Conservation (phyloP, 176 grass and related monocot species). For the Oryza glumipatula region DNA sequence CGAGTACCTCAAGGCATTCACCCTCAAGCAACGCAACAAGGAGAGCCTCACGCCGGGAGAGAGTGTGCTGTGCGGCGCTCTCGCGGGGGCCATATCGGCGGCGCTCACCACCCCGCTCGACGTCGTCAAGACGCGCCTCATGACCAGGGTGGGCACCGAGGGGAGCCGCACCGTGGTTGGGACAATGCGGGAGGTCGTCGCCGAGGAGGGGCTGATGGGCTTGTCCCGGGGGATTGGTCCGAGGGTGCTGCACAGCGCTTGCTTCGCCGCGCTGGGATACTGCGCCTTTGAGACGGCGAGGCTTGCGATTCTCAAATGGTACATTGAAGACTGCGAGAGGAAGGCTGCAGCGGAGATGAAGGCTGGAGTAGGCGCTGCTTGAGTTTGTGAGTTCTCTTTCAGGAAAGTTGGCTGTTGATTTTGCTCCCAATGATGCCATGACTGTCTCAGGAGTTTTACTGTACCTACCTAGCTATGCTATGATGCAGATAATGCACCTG, state of each 20-base stretch:
- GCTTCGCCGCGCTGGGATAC: constrained; percentile 86
- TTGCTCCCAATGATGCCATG: not conserved
- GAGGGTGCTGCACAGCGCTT: constrained; percentile 88
- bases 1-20: constrained; percentile 93
- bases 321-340: constrained; percentile 52
- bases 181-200: constrained; percentile 76
- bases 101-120: constrained; percentile 84
- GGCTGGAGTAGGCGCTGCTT: constrained; percentile 13
- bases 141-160: constrained; percentile 67
- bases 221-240: constrained; percentile 76
- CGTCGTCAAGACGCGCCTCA: constrained; percentile 87
- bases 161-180: constrained; percentile 69
- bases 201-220: constrained; percentile 71
- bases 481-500: not conserved
- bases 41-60: constrained; percentile 65
- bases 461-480: constrained; percentile 28
- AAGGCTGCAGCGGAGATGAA: constrained; percentile 25
- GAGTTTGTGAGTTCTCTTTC: constrained; percentile 6
- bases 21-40: constrained; percentile 38
- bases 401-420: constrained; percentile 21
- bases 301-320: constrained; percentile 65
- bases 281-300: constrained; percentile 85
- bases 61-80: constrained; percentile 78
- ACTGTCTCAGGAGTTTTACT: constrained; percentile 22
- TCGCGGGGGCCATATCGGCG: constrained; percentile 79